Conservation (phyloP, 106 monocot species). For the Allium cepa region DNA sequence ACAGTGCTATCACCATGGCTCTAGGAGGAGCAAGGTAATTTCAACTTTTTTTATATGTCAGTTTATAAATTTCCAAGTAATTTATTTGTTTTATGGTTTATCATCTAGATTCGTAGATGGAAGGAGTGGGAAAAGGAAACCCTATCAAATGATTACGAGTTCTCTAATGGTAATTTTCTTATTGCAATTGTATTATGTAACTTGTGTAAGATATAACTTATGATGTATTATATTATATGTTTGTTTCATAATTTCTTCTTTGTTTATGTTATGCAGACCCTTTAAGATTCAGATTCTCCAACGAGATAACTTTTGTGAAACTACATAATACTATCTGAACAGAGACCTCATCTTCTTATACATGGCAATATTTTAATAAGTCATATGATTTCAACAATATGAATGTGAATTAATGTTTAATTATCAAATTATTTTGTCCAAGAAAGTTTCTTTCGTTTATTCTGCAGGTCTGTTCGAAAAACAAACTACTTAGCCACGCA, state of each 20-base stretch:
- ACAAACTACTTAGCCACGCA: too few relatives aligned
- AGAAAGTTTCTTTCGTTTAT: too few relatives aligned
- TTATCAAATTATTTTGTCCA: too few relatives aligned
- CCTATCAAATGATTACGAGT: conserved; percentile 22
- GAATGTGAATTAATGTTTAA: too few relatives aligned
- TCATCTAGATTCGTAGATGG: conserved; percentile 39
- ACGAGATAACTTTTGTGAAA: background rate
- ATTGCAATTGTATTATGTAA: background rate
- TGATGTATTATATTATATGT: background rate
- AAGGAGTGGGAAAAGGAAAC: conserved; percentile 54
- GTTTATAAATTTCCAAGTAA: too few relatives aligned
- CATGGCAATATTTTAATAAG: too few relatives aligned
- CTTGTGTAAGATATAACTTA: background rate
- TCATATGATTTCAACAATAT: too few relatives aligned
- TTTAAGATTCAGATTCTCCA: background rate
- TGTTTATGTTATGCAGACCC: background rate
- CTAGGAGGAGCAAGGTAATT: conserved; percentile 53
- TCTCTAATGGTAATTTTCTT: conserved; percentile 32
- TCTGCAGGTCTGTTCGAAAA: too few relatives aligned
- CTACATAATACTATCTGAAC: too few relatives aligned
- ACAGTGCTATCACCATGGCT: conserved; percentile 48
- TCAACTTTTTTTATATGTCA: background rate
- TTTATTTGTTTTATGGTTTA: background rate
- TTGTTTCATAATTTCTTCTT: background rate
- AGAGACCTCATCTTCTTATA: too few relatives aligned